These are phyloP conservation scores for Oropetium thomaeum DNA, from an alignment of 176 grass and related monocot species.

Conservation along the genomic window DNA sequence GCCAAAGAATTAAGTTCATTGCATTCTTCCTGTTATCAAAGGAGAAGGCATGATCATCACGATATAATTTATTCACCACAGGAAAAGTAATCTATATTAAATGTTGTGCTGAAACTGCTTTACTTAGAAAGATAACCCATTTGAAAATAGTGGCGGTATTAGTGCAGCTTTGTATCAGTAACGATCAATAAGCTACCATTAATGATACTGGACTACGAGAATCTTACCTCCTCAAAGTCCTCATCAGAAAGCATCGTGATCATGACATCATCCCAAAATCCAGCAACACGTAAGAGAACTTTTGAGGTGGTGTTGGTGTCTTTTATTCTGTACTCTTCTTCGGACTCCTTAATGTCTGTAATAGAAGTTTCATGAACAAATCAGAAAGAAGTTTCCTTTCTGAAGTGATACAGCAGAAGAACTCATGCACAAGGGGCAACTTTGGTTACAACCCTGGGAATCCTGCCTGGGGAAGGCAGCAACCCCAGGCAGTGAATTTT, in stretches of 20 bases:
- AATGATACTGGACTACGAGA: slow-evolving; percentile 26
- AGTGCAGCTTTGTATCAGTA: neutral
- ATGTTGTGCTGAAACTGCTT: slow-evolving; percentile 1
- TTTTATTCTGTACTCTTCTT: slow-evolving; percentile 62
- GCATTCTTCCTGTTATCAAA: slow-evolving; percentile 71
- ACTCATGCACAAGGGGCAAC: slow-evolving; percentile 7
- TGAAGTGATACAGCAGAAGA: neutral
- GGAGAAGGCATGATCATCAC: slow-evolving; percentile 17
- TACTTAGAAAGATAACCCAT: neutral
- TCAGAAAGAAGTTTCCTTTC: slow-evolving; percentile 22
- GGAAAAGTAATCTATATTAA: neutral
- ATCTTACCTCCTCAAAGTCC: slow-evolving; percentile 70
- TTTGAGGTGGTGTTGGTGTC: slow-evolving; percentile 49
- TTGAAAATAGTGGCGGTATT: neutral
- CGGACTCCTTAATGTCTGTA: slow-evolving; percentile 61
- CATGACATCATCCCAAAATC: slow-evolving; percentile 46
- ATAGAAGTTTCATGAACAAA: slow-evolving; percentile 15
- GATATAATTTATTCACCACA: neutral
- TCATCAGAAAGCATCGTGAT: slow-evolving; percentile 62
- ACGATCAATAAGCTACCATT: neutral
- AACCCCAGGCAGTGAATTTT: too few relatives aligned
- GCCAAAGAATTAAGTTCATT: slow-evolving; percentile 56
- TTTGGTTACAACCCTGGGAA: too few relatives aligned
- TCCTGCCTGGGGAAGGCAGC: too few relatives aligned
- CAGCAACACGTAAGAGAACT: slow-evolving; percentile 63